Evolutionary conservation across 305 asterid genomes (phyloP).

Genomic region (Stenogyne calaminthoides): DNA sequence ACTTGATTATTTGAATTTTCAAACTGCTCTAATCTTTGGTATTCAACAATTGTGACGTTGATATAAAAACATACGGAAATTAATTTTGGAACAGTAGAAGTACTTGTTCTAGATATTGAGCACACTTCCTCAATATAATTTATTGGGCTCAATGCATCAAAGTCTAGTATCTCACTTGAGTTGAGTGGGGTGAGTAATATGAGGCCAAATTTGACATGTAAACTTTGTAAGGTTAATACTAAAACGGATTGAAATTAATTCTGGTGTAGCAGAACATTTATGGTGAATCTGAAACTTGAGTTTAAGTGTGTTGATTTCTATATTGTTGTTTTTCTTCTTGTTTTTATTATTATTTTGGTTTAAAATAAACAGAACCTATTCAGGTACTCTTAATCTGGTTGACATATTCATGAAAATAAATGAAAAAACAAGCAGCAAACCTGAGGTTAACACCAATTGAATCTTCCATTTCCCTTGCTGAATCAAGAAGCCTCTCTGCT

Average conservation of each 20-base stretch:
- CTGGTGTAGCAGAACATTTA: neutral
- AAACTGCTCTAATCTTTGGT: neutral
- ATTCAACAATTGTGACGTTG: neutral
- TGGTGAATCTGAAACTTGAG: neutral
- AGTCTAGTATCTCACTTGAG: neutral
- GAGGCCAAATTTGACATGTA: neutral
- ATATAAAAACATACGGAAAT: neutral
- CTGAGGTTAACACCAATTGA: slow-evolving; percentile 98
- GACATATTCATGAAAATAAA: slow-evolving; percentile 17
- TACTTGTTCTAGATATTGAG: neutral
- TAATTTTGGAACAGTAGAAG: neutral
- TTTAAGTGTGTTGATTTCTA: neutral
- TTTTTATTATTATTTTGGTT: neutral
- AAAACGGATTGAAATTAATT: neutral
- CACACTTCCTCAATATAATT: neutral
- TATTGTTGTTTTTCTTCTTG: neutral
- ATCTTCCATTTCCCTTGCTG: slow-evolving; percentile 99
- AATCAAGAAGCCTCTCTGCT: slow-evolving; percentile 98
- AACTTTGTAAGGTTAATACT: neutral
- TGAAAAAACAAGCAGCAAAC: slow-evolving; percentile 40
- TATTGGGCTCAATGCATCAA: neutral
- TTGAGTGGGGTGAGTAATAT: too few relatives aligned
- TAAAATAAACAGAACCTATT: neutral
- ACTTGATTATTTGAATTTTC: neutral
- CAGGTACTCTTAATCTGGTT: neutral